Evolutionary conservation across 129 eudicot species (phyloP), one percentile per base, ranked within the genome.

Genomic region (Chrysanthemum seticuspe): DNA sequence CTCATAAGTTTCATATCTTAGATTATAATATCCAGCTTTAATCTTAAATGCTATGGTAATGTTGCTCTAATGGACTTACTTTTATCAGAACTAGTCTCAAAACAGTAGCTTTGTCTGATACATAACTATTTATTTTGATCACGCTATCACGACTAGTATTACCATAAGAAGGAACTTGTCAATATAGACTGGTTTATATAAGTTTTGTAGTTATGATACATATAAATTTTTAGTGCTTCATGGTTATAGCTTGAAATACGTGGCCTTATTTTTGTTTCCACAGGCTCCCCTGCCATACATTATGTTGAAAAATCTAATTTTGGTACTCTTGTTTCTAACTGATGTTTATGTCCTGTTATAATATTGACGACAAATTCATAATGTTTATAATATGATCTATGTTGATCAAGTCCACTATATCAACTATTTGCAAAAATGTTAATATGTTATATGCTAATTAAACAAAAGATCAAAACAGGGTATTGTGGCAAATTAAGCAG

Each of bases 11-110:
- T 31, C 36, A 0, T 0, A 31, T 31, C 36, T 31, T 5, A 5
- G 44, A 34, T 34, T 27, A 14, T 10, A 5, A 5, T 18, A 10
- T 15, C 6, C 19, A 50, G 45, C 40, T 53, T 16, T 6, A 21
- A 2, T 54, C 14, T 53, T n/a, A 29, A 55, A 8, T 54, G 40
- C 6, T 51, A 49, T 51, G 56, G 65, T 57, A 57, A 70, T 48
- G 48, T 67, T 68, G 47, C 25, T 57, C 74, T 51, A 54, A 1
- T 70, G 36, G 63, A 31, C 51, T 70, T 51, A 29, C 53, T 62
- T 36, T 34, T 34, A 3, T 67, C 15, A 21, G 1, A 66, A 56
- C 29, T 34, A 15, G 15, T 14, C 19, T 66, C 53, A n/a, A 21
- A 63, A 21, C 25, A 2, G n/a, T 34, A 50, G 71, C 34, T 27